Conservation (phyloP, 805 yeast species). For the Saturnispora besseyi region DNA sequence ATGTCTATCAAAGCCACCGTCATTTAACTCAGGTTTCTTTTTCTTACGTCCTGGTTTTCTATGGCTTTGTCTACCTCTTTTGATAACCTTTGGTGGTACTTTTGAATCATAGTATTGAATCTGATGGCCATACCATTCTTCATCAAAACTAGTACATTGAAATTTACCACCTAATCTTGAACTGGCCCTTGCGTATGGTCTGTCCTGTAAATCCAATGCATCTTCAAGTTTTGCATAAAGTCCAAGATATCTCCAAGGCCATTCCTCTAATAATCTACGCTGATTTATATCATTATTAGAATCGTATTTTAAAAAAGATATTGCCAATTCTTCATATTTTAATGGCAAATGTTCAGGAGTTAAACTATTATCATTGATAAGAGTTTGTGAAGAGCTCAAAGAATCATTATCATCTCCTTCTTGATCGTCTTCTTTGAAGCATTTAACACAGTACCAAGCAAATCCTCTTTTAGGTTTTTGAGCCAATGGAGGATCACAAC, state of each 20-base stretch:
- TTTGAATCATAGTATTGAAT: conserved; percentile 53
- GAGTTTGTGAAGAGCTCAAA: not conserved
- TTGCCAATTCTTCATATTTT: conserved; percentile 49
- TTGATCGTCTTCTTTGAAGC: conserved; percentile 27
- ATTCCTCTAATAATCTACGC: conserved; percentile 54
- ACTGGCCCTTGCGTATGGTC: conserved; percentile 74
- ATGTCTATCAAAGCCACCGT: conserved; percentile 12
- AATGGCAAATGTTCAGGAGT: conserved; percentile 21
- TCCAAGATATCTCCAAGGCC: conserved; percentile 78
- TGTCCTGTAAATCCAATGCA: conserved; percentile 65
- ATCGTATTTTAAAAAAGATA: conserved; percentile 43
- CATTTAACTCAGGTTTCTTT: conserved; percentile 15
- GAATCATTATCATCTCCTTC: conserved; percentile 10
- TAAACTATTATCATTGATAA: not conserved
- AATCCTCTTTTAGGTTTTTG: conserved; percentile 80
- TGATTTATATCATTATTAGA: conserved; percentile 31
- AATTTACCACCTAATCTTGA: conserved; percentile 67
- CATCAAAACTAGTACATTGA: conserved; percentile 59
- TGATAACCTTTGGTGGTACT: conserved; percentile 5
- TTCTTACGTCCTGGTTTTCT: conserved; percentile 17
- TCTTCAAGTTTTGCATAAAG: conserved; percentile 67
- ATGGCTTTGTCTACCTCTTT: conserved; percentile 18
- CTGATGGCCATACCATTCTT: conserved; percentile 49
- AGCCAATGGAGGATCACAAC: conserved; percentile 76
- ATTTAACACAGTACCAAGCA: conserved; percentile 81